Evolutionary conservation across 306 rosid species (phyloP).

Genomic region (Cucurbita ficifolia): DNA sequence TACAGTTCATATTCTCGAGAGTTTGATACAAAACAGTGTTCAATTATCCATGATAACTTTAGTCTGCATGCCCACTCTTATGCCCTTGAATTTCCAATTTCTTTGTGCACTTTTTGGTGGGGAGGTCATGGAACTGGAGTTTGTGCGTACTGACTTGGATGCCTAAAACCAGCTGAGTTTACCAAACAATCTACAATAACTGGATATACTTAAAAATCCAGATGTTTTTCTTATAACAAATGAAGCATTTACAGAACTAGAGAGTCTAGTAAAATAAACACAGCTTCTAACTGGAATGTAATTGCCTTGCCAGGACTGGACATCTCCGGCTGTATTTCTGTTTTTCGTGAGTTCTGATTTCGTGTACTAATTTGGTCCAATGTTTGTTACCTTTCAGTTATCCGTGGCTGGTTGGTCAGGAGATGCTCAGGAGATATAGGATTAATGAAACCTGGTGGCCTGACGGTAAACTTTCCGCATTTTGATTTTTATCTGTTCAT

Average conservation of each 20-base stretch:
- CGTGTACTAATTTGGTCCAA: constrained; percentile 9
- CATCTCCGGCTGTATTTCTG: too few species aligned
- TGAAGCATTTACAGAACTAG: too few species aligned
- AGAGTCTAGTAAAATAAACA: too few species aligned
- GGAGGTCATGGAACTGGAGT: too few species aligned
- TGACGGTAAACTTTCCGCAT: constrained; percentile 31
- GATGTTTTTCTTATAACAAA: too few species aligned
- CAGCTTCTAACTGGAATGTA: too few species aligned
- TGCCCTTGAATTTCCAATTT: not conserved
- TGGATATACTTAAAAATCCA: too few species aligned
- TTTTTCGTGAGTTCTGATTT: not conserved
- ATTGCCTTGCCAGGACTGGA: too few species aligned
- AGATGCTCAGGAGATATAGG: constrained; percentile 80
- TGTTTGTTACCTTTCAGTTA: constrained; percentile 31
- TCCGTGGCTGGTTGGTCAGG: constrained; percentile 88
- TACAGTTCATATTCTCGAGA: not conserved
- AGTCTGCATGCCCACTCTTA: not conserved
- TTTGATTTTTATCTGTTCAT: not conserved
- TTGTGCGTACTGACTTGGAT: too few species aligned
- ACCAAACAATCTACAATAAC: too few species aligned
- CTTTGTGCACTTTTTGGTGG: not conserved
- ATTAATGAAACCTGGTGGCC: constrained; percentile 31
- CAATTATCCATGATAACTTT: not conserved
- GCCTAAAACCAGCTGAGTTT: too few species aligned
- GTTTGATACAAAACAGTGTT: not conserved